Evolutionary conservation across 495 filamentous ascomycete genomes (phyloP).

Genomic region (Xylaria scruposa): DNA sequence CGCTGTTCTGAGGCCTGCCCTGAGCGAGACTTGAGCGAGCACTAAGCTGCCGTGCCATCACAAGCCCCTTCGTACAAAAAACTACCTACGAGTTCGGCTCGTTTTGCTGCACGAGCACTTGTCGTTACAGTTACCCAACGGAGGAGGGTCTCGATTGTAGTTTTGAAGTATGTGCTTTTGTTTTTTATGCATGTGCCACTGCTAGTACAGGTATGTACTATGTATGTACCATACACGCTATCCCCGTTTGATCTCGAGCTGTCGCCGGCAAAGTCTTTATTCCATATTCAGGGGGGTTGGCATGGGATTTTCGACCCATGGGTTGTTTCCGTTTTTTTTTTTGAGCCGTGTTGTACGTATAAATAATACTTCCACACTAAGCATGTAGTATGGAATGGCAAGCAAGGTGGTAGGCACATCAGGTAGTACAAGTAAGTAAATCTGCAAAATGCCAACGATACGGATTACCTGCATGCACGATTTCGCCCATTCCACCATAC

Average conservation of each 20-base stretch:
- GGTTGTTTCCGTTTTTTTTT: neutral
- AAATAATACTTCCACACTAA: neutral
- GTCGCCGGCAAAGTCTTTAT: neutral
- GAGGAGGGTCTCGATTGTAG: neutral
- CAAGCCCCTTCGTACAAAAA: neutral
- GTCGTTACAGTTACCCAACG: neutral
- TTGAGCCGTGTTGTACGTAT: neutral
- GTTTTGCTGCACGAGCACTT: conserved; percentile 10
- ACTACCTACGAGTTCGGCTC: neutral
- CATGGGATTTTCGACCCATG: neutral
- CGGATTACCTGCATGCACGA: neutral
- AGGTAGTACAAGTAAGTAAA: too few species aligned
- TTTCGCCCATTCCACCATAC: neutral
- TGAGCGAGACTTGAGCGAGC: neutral
- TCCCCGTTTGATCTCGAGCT: neutral
- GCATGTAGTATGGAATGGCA: neutral
- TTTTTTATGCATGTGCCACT: conserved; percentile 8
- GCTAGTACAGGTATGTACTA: neutral
- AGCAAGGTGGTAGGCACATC: neutral
- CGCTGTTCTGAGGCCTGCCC: neutral
- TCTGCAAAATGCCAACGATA: neutral
- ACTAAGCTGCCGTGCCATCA: conserved; percentile 1
- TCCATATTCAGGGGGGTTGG: conserved; percentile 9
- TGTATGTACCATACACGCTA: neutral
- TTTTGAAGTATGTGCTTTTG: neutral